Base-by-base conservation (phyloP, 2,329 filamentous ascomycete genomes). In the Talaromyces sp. region DNA sequence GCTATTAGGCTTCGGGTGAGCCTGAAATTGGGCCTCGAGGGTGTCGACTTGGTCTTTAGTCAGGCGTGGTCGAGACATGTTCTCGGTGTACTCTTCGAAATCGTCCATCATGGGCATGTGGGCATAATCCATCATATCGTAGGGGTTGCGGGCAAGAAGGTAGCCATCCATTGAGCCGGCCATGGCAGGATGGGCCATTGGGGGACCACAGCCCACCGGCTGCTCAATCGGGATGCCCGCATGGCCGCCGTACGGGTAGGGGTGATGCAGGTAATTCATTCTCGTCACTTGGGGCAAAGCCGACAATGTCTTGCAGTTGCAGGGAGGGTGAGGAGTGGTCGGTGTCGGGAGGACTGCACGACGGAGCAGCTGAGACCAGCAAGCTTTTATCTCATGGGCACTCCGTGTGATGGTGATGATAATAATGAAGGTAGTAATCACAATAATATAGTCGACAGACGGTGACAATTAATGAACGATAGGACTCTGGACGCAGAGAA, bases 11-110 rank as follows among this genome's bases (percentile, higher is more conserved):
- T 81, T 82, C 38, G 78, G 78, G 62, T 80, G 78, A 38, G 78
- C 75, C 65, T 79, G 77, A 62, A 81, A 82, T 58, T 81, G 77
- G 46, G 74, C 71, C 66, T 82, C 80, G 27, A 82, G 66, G 4
- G 77, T 78, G 64, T 80, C 78, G 43, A 81, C 77, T 70, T 82
- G 80, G 61, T 82, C 80, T 63, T 80, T 81, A 62, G 80, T 81
- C 66, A 82, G 74, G 41, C 80, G 75, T 11, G 79, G 79, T 17
- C 79, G 74, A 17, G 78, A 80, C 46, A 80, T 69, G 63, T 78
- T 79, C 66, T 82, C 79, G 38, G 76, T 70, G 62, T 75, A 75
- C 67, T 80, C 79, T 49, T 81, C 78, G 60, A 77, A 78, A 57
- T 75, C 70, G 29, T 69, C 62, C 69, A 75, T 70, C 59, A 75